Conservation (phyloP, 345 rosid species). For the Eucalyptus pauciflora region DNA sequence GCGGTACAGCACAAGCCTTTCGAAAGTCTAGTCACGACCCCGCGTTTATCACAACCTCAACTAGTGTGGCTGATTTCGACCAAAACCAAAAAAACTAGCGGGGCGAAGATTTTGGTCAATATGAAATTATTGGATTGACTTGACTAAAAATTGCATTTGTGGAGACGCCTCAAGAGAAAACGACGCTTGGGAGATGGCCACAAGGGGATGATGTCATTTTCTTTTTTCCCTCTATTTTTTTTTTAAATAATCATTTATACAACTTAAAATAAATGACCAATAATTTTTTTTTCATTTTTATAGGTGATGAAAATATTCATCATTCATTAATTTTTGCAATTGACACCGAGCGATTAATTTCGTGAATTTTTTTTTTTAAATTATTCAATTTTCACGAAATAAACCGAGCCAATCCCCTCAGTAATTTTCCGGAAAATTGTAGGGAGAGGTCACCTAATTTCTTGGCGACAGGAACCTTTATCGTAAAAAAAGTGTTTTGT, state of each 20-base stretch:
- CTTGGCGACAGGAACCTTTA: not conserved
- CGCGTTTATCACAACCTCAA: not conserved
- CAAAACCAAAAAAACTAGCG: no score
- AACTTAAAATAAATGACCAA: fast-evolving
- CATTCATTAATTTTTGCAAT: not conserved
- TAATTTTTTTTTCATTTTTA: not conserved
- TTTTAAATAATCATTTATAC: not conserved
- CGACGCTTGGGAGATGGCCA: not conserved
- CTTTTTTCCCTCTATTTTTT: no score
- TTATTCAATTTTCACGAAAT: fast-evolving
- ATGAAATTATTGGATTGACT: not conserved
- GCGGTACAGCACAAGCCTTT: not conserved
- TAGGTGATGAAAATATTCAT: not conserved
- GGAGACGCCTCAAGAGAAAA: not conserved
- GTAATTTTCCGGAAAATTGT: not conserved
- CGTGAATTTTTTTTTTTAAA: fast-evolving
- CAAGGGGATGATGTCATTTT: not conserved
- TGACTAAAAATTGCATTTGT: fast-evolving
- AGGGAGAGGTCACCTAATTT: not conserved
- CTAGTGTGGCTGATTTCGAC: not conserved
- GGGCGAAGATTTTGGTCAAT: not conserved
- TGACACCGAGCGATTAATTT: not conserved
- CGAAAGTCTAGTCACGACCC: not conserved
- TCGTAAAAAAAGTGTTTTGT: not conserved
- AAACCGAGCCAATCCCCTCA: fast-evolving